Evolutionary conservation across 1,284 basidiomycete genomes (phyloP), one percentile per base, ranked within the genome.

Genomic region (Melampsora larici-populina): DNA sequence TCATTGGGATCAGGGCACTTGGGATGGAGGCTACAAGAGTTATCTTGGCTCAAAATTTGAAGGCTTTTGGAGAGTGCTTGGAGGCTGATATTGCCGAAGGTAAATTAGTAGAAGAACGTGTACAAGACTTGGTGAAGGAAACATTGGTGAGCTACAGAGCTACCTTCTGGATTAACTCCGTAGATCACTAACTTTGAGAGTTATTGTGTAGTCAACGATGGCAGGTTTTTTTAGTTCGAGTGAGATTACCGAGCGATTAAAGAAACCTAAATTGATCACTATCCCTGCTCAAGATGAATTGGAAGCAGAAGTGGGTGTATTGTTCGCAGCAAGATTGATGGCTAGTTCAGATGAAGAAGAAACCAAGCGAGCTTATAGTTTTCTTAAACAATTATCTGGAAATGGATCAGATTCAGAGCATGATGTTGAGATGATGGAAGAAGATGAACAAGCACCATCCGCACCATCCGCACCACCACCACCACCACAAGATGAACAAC

Each of bases 221-320:
- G 51, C 74, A 18, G 55, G 67, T 43, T 67, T 60, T 26, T 69
- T 70, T 64, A 49, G 36, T 31, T 43, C 40, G 31, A 67, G 24
- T 64, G 46, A 75, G 43, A 29, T 60, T 17, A 60, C 21, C 17
- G 55, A 60, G 18, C 1, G 29, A 29, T 60, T 60, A 9, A 60
- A 26, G 1, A 75, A 68, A 60, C 29, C 33, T 18, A 67, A 60
- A n/a, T 40, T 67, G 24, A 31, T 49, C 6, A 67, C 46, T 8
- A 77, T 77, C 4, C 74, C 74, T 0, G 74, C 74, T n/a, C 74
- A 77, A 48, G 74, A 77, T 63, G 74, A 77, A 64, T 40, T 77
- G 4, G 74, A 77, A 58, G 51, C 65, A 1, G 74, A 77, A 43
- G 74, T 77, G 1, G 74, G 74, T 21, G 66, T 70, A 11, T 51